Percentiles rank a stretch among this genome's conserved stretches.
Evolutionary conservation across 2,329 filamentous ascomycete species (phyloP).

Genomic region (Neurospora crassa): DNA sequence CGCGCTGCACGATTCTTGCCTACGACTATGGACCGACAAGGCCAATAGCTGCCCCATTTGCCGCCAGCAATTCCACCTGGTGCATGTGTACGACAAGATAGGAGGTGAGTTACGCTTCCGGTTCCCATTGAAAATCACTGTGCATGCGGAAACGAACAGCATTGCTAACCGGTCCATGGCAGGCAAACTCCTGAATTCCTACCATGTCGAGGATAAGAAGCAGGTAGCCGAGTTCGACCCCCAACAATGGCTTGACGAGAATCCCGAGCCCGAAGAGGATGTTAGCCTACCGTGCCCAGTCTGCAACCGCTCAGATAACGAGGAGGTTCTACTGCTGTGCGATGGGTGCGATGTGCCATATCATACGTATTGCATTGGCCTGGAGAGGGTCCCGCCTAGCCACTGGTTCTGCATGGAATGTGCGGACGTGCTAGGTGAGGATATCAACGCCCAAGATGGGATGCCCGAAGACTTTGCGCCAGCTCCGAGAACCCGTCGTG

Average conservation of each 20-base stretch:
- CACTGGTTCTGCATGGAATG: conserved; percentile 92
- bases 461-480: conserved; percentile 6
- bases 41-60: conserved; percentile 98
- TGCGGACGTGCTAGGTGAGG: conserved; percentile 37
- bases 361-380: conserved; percentile 83
- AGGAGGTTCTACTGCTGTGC: conserved; percentile 80
- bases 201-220: conserved; percentile 68
- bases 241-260: conserved; percentile 61
- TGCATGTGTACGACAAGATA: conserved; percentile 70
- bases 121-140: not conserved
- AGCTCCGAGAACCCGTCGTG: not conserved
- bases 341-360: conserved; percentile 84
- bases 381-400: conserved; percentile 65
- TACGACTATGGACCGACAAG: conserved; percentile 90
- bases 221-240: conserved; percentile 86
- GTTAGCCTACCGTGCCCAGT: conserved; percentile 69
- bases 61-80: conserved; percentile 80
- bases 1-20: conserved; percentile 82
- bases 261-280: conserved; percentile 61
- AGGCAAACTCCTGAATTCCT: conserved; percentile 49
- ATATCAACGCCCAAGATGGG: conserved; percentile 22
- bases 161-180: conserved; percentile 6
- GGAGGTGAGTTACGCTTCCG: conserved; percentile 53
- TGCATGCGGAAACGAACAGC: not conserved
- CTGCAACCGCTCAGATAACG: conserved; percentile 71